phyloP scores from a whole-genome alignment of 2,329 filamentous ascomycete species.

The Helicocarpus griseus region DNA sequence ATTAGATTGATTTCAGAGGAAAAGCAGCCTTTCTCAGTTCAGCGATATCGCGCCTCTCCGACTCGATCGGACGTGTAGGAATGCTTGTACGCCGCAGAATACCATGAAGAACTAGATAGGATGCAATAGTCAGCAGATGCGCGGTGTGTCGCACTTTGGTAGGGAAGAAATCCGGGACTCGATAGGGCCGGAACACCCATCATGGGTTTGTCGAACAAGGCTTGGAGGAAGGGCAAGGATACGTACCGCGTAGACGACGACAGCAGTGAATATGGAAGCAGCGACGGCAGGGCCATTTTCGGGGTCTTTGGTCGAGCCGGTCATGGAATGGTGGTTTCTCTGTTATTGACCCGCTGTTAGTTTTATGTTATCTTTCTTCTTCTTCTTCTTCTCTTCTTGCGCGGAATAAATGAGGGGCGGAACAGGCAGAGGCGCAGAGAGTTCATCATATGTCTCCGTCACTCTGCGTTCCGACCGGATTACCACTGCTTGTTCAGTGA shows the following conservation, averaged over 20 bases:
- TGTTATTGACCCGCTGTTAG: constrained; percentile 18
- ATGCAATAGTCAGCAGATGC: neutral
- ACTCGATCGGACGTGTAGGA: constrained; percentile 74
- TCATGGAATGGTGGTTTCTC: constrained; percentile 69
- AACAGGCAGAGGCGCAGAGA: no score
- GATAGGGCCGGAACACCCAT: no score
- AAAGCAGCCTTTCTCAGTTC: constrained; percentile 30
- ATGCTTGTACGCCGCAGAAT: constrained; percentile 84
- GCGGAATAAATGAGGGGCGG: neutral
- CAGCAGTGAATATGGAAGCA: constrained; percentile 74
- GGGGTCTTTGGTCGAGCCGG: constrained; percentile 62
- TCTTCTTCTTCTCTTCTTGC: neutral
- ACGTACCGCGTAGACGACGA: constrained; percentile 80
- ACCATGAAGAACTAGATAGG: constrained; percentile 65
- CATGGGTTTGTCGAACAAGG: no score
- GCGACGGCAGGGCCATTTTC: constrained; percentile 69
- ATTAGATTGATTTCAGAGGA: neutral
- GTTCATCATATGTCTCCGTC: no score
- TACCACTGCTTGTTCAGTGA: no score
- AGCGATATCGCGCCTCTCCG: constrained; percentile 76
- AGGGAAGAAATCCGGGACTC: no score
- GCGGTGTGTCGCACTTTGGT: neutral
- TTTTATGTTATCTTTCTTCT: neutral
- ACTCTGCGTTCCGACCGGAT: no score
- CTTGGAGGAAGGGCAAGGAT: neutral